Conservation (phyloP, 805 yeast genomes). For the Spathaspora sp. region DNA sequence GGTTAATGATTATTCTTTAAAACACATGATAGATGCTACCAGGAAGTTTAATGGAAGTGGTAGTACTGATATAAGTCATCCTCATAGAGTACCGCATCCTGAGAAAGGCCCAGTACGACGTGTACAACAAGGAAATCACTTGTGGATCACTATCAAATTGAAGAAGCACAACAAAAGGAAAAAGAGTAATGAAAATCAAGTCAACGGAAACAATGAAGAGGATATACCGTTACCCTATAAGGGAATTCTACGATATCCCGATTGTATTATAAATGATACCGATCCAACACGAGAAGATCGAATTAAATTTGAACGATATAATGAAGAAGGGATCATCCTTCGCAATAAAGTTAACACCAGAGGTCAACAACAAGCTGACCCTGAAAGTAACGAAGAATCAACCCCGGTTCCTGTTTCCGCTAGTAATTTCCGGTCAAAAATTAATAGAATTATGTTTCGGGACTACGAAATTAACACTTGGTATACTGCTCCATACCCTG, state of each 20-base stretch:
- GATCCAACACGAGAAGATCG: constrained; percentile 56
- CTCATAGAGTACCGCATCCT: not conserved
- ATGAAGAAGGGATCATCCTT: constrained; percentile 37
- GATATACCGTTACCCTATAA: constrained; percentile 50
- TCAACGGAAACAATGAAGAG: not conserved
- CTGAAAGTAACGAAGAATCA: constrained; percentile 1
- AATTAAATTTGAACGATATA: constrained; percentile 40
- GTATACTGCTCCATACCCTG: constrained; percentile 93
- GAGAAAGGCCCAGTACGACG: not conserved
- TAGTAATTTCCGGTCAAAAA: constrained; percentile 22
- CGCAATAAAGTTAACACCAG: constrained; percentile 5
- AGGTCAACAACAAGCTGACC: not conserved
- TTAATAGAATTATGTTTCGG: constrained; percentile 67
- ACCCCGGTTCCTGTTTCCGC: constrained; percentile 8
- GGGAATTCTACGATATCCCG: constrained; percentile 58
- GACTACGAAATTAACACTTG: constrained; percentile 79
- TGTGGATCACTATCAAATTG: not conserved
- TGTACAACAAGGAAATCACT: not conserved
- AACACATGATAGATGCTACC: constrained; percentile 15
- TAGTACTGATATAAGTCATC: not conserved
- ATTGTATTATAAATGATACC: constrained; percentile 58
- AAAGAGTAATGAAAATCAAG: not conserved
- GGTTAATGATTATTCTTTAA: constrained; percentile 16
- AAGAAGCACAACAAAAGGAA: not conserved
- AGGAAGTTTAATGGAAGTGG: constrained; percentile 1